Evolutionary conservation across 176 grass and related monocot genomes (phyloP).

Genomic region (Oryza meridionalis): DNA sequence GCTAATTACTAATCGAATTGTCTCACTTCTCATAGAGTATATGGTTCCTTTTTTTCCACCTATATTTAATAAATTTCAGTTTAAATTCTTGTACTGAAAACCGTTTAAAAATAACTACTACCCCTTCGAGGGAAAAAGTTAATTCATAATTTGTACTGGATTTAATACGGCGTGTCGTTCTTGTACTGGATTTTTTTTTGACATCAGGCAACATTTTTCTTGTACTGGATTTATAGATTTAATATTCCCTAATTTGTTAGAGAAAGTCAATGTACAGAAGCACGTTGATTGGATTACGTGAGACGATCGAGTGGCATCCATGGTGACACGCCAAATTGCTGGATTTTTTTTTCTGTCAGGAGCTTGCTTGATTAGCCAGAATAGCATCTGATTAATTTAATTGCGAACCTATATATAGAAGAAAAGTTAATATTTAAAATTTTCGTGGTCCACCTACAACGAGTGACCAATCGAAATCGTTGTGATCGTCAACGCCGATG

Average conservation of each 20-base stretch:
- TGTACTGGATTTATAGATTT: no score
- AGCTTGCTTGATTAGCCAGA: not conserved
- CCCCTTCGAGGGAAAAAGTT: not conserved
- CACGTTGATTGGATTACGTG: not conserved
- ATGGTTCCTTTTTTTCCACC: not conserved
- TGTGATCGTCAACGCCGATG: not conserved
- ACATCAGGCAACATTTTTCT: no score
- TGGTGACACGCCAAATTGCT: not conserved
- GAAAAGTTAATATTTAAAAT: not conserved
- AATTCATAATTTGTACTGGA: not conserved
- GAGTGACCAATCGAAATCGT: not conserved
- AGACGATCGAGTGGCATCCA: not conserved
- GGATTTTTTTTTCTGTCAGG: not conserved
- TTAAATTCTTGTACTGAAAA: not conserved
- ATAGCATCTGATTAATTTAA: not conserved
- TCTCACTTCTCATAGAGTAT: not conserved
- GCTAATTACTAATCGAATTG: not conserved
- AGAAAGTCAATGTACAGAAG: not conserved
- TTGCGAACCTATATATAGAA: not conserved
- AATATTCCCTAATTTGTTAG: no score
- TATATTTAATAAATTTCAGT: not conserved
- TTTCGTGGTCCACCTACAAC: not conserved
- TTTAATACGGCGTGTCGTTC: not conserved
- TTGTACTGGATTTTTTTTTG: no score
- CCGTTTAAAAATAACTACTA: no score